These are phyloP conservation scores for Sarocladium strictum DNA, from an alignment of 2,329 filamentous ascomycete genomes.

Conservation along the genomic window DNA sequence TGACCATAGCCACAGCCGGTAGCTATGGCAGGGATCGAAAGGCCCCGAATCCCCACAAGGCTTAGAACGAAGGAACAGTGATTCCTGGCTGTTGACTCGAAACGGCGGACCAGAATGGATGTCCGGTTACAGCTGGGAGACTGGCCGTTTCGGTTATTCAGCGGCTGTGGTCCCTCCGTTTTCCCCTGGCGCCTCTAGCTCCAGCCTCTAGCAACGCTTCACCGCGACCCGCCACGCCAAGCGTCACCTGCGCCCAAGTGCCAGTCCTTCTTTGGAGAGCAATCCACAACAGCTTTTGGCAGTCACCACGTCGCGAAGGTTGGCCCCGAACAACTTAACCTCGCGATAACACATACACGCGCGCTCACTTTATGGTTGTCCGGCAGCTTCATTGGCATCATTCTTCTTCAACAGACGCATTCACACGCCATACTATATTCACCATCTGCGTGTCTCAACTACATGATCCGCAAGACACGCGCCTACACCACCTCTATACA, in stretches of 20 bases:
- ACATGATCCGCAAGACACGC: neutral
- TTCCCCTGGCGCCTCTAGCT: neutral
- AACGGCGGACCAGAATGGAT: too few relatives aligned
- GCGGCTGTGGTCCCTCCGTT: neutral
- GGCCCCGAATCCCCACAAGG: too few relatives aligned
- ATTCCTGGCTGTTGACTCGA: too few relatives aligned
- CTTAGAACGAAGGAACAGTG: too few relatives aligned
- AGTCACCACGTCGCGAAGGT: slow-evolving; percentile 1
- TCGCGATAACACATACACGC: neutral
- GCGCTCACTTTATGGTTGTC: neutral
- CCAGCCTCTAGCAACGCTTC: neutral
- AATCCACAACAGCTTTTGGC: slow-evolving; percentile 8
- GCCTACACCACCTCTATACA: neutral
- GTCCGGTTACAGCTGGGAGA: too few relatives aligned
- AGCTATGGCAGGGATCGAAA: too few relatives aligned
- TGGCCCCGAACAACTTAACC: neutral
- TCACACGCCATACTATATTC: neutral
- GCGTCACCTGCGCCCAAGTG: neutral
- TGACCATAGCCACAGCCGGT: too few relatives aligned
- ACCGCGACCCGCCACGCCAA: neutral
- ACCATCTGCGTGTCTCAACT: too few relatives aligned
- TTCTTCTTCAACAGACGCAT: neutral
- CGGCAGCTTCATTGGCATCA: neutral
- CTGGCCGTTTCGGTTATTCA: too few relatives aligned
- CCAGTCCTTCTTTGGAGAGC: slow-evolving; percentile 4